These are phyloP conservation scores for Dittrichia graveolens DNA, from an alignment of 129 eudicot genomes.

Conservation along the genomic window DNA sequence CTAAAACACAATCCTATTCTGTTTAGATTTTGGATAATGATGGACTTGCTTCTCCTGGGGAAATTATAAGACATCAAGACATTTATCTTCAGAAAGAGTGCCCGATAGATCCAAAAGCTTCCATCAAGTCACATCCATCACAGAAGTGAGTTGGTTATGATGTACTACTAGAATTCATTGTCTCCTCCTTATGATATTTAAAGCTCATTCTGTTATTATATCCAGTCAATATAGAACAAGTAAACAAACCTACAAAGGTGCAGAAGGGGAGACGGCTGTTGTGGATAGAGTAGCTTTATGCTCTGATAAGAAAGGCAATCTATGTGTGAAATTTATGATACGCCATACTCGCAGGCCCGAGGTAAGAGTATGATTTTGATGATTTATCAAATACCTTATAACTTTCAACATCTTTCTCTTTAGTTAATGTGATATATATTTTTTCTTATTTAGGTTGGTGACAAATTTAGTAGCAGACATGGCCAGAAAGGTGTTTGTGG, in stretches of 20 bases:
- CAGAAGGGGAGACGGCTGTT: constrained; percentile 88
- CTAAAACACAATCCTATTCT: not conserved
- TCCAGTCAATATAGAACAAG: constrained; percentile 60
- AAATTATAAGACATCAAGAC: constrained; percentile 75
- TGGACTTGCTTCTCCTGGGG: constrained; percentile 96
- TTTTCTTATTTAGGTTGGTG: constrained; percentile 67
- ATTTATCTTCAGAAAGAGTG: constrained; percentile 65
- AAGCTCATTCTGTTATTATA: constrained; percentile 27
- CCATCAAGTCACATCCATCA: constrained; percentile 26
- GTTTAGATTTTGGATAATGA: constrained; percentile 88
- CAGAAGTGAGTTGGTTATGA: constrained; percentile 50
- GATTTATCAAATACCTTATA: not conserved
- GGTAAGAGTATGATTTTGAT: constrained; percentile 44
- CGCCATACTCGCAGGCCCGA: constrained; percentile 98
- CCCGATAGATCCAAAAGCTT: constrained; percentile 50
- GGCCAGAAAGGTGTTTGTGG: constrained; percentile 99
- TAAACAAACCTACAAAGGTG: constrained; percentile 73
- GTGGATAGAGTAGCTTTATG: constrained; percentile 83
- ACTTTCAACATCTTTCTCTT: constrained; percentile 1
- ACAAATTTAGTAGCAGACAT: constrained; percentile 95
- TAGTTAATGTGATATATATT: not conserved
- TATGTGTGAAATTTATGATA: constrained; percentile 69
- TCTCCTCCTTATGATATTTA: not conserved
- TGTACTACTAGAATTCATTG: constrained; percentile 2
- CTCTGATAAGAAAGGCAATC: constrained; percentile 54